Evolutionary conservation across 2,329 filamentous ascomycete species (phyloP).

Genomic region (Fusarium ambrosium): DNA sequence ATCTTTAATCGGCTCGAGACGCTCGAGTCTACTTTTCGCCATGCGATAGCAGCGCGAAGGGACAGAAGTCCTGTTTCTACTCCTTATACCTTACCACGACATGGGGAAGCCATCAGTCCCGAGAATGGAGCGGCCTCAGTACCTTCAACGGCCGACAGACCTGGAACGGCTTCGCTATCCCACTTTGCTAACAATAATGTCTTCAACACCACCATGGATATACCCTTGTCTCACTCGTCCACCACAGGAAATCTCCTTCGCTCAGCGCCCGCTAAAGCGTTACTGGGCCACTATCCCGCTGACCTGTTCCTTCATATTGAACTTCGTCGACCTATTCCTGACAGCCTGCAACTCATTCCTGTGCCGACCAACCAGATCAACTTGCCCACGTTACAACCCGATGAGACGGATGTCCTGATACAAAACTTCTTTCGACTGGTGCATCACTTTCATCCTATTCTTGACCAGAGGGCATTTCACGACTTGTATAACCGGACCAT

Average conservation of each 20-base stretch:
- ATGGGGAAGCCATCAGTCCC: slow-evolving; percentile 23
- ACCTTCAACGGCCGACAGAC: slow-evolving; percentile 18
- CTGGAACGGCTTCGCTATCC: slow-evolving; percentile 16
- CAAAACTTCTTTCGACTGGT: slow-evolving; percentile 35
- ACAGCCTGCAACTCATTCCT: slow-evolving; percentile 17
- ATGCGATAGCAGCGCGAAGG: slow-evolving; percentile 21
- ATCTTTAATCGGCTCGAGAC: slow-evolving; percentile 37
- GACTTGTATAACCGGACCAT: slow-evolving; percentile 16
- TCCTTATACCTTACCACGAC: slow-evolving; percentile 15
- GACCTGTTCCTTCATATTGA: slow-evolving; percentile 39
- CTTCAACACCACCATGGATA: slow-evolving; percentile 41
- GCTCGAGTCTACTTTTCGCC: slow-evolving; percentile 26
- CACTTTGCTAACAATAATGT: slow-evolving; percentile 41
- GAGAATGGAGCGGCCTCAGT: slow-evolving; percentile 25
- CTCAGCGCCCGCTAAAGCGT: slow-evolving; percentile 28
- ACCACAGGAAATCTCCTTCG: slow-evolving; percentile 31
- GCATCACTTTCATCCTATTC: slow-evolving; percentile 34
- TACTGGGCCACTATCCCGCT: slow-evolving; percentile 30
- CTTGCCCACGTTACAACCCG: slow-evolving; percentile 6
- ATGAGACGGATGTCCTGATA: slow-evolving; percentile 24
- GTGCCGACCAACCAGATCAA: slow-evolving; percentile 27
- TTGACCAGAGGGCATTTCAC: slow-evolving; percentile 27
- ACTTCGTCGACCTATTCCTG: slow-evolving; percentile 24
- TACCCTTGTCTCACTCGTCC: slow-evolving; percentile 35
- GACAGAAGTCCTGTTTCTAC: slow-evolving; percentile 21